Base-by-base conservation (phyloP, 1,284 basidiomycete genomes). In the Ustilago vetiveriae region DNA sequence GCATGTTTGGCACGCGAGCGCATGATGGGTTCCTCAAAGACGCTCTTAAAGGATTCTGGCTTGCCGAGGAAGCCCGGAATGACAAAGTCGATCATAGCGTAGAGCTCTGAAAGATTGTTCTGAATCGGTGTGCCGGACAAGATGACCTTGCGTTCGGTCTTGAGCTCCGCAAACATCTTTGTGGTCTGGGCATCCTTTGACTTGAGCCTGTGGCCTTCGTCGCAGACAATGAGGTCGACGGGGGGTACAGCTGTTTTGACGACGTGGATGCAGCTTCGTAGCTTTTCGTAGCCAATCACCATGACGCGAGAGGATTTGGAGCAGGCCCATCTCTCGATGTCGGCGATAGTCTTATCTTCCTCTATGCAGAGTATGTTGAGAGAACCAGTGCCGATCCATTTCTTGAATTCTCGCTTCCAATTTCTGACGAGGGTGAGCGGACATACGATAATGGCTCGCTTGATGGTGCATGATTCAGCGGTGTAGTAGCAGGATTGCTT, bases 151-250 rank as follows among this genome's bases (percentile, higher is more conserved):
- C 91, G 85, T 5, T 86, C 86, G 2, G 91, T 92, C 49, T 85
- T 85, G 33, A 99, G 84, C 14, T 87, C 86, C 63, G 91, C 89
- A 78, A 98, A 95, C 88, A 93, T 92, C 47, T 86, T 87, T 1
- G 90, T 91, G 0, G 94, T 97, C 84, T 98, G 96, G 77, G 91
- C 94, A 63, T 88, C 90, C 4, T 91, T 89, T 14, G 93, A 94
- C 80, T 98, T 98, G 32, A 99, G 85, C 23, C 95, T 87, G 82
- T 99, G 96, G 2, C 94, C 92, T 86, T 99, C 96, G 79, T 99
- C 96, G 75, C 95, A 98, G 26, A 99, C 87, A 62, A 99, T 90
- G 2, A 99, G 84, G 7, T 91, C 96, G 70, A 99, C 91, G 1
- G 91, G 89, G 10, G 94, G 94, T 22, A 69, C 58, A 1, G 76